Conservation (phyloP, 1,284 basidiomycete genomes). For the Pseudozyma thailandica region DNA sequence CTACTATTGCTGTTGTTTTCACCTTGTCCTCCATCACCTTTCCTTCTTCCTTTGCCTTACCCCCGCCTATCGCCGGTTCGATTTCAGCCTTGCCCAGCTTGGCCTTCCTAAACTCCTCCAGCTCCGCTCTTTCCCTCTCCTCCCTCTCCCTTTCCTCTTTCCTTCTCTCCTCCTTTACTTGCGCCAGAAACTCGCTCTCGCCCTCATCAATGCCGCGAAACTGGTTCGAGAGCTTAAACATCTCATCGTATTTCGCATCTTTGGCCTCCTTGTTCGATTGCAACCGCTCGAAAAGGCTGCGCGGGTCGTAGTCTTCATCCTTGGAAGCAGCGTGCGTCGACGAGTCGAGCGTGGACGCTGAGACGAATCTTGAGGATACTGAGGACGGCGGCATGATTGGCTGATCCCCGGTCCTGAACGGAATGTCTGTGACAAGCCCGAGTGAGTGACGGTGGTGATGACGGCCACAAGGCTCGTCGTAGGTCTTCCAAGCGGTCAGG, state of each 20-base stretch:
- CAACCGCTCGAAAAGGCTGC: conserved; percentile 48
- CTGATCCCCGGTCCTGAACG: too few relatives aligned
- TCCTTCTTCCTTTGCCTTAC: not conserved
- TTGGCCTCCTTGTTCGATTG: conserved; percentile 59
- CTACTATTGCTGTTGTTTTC: not conserved
- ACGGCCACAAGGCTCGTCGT: too few relatives aligned
- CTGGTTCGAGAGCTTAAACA: conserved; percentile 61
- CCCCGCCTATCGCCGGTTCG: not conserved
- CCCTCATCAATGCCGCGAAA: conserved; percentile 64
- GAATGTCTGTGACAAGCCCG: too few relatives aligned
- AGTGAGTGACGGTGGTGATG: too few relatives aligned
- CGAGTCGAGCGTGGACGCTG: conserved; percentile 25
- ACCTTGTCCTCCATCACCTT: not conserved
- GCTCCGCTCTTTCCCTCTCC: conserved; percentile 36
- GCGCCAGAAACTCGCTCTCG: conserved; percentile 57
- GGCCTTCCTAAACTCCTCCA: conserved; percentile 41
- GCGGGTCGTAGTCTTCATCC: conserved; percentile 45
- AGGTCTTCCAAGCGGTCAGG: too few relatives aligned
- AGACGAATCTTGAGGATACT: conserved; percentile 43
- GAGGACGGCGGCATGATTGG: too few relatives aligned
- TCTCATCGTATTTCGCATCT: conserved; percentile 59
- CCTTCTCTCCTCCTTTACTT: conserved; percentile 39
- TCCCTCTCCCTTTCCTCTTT: conserved; percentile 26
- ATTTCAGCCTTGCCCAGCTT: conserved; percentile 5
- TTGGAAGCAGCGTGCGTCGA: not conserved